These are phyloP conservation scores for Saccharomycopsis hybrid DNA, from an alignment of 1,139 yeast species.

Conservation along the genomic window DNA sequence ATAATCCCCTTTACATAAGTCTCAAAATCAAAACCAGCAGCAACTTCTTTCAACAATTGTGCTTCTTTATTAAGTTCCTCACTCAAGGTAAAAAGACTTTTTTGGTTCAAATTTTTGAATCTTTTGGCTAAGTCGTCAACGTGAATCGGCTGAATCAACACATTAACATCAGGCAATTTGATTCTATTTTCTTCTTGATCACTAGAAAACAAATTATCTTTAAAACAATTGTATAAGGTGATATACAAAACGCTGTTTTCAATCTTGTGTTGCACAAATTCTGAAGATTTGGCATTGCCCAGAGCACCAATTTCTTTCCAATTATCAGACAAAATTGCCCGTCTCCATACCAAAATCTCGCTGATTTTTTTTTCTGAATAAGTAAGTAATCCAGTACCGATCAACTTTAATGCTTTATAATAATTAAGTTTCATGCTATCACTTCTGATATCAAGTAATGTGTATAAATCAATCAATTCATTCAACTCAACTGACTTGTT, in stretches of 20 bases:
- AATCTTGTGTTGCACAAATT: constrained; percentile 35
- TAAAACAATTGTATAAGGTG: constrained; percentile 34
- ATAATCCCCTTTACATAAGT: constrained; percentile 33
- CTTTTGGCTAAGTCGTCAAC: constrained; percentile 24
- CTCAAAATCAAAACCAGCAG: constrained; percentile 27
- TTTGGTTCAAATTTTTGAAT: constrained; percentile 23
- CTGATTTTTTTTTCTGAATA: constrained; percentile 29
- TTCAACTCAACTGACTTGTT: constrained; percentile 37
- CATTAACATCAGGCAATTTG: constrained; percentile 28
- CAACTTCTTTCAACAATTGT: constrained; percentile 24
- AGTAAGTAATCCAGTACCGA: constrained; percentile 29
- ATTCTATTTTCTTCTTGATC: constrained; percentile 15
- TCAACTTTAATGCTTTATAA: constrained; percentile 37
- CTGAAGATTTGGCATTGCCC: constrained; percentile 33
- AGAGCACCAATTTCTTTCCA: constrained; percentile 44
- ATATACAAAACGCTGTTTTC: constrained; percentile 42
- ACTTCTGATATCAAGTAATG: constrained; percentile 37
- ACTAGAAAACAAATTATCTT: constrained; percentile 28
- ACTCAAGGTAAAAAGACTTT: constrained; percentile 25
- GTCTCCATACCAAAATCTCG: constrained; percentile 50
- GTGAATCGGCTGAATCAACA: constrained; percentile 20
- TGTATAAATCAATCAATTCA: constrained; percentile 52
- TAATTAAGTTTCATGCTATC: constrained; percentile 31
- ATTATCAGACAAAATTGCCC: constrained; percentile 55
- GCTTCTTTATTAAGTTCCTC: constrained; percentile 28